Evolutionary conservation across 306 rosid species (phyloP).

Genomic region (Malus sylvestris): DNA sequence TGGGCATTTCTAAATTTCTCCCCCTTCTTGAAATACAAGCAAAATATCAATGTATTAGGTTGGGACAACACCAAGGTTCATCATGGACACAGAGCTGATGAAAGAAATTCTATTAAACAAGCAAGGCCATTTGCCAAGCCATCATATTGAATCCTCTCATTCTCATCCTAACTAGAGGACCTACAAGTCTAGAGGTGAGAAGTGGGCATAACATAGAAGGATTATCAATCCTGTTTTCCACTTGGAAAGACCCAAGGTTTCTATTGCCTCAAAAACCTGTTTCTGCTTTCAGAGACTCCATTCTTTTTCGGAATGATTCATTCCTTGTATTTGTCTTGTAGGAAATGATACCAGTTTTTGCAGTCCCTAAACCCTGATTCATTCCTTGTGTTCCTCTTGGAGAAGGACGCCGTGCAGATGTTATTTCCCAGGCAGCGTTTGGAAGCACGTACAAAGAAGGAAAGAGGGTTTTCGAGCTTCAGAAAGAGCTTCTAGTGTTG

Average conservation of each 20-base stretch:
- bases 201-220: constrained; percentile 38
- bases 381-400: background rate
- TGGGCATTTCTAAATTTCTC: background rate
- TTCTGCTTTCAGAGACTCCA: background rate
- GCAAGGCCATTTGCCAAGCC: constrained; percentile 44
- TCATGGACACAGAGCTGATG: constrained; percentile 36
- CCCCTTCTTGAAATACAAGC: constrained; percentile 10
- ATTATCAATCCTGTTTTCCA: constrained; percentile 49
- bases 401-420: constrained; percentile 29
- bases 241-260: constrained; percentile 42
- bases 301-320: background rate
- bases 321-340: background rate
- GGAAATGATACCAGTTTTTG: constrained; percentile 35
- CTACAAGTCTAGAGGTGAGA: constrained; percentile 37
- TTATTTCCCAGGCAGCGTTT: constrained; percentile 38
- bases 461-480: constrained; percentile 38
- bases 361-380: background rate
- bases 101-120: constrained; percentile 36
- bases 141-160: constrained; percentile 24
- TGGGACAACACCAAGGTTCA: constrained; percentile 41
- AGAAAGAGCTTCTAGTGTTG: constrained; percentile 28
- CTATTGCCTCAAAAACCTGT: background rate
- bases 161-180: constrained; percentile 31
- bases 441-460: constrained; percentile 45
- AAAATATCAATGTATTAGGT: constrained; percentile 41